Evolutionary conservation across 768 basidiomycete genomes (phyloP), one percentile per base, ranked within the genome.

Genomic region (Sutorius australiensis): DNA sequence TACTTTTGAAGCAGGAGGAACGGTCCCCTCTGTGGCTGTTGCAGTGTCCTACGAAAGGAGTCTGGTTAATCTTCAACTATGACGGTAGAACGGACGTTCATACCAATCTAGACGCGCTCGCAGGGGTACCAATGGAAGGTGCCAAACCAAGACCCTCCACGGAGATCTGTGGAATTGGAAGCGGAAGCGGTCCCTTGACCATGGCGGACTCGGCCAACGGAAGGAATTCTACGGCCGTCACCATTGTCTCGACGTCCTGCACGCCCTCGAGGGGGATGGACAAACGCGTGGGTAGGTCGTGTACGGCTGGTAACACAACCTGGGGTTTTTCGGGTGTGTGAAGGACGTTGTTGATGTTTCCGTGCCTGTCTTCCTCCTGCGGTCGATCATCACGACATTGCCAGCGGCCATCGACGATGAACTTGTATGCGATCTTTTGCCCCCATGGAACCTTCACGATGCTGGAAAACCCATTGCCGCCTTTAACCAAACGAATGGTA

Each of bases 361-460:
- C 89, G 19, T 72, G 69, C 9, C 67, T 65, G 61, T 91, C 88
- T 1, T 70, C 63, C 67, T 88, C 86, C 48, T 80, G 81, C 6
- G 84, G 82, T 51, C 76, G 75, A 54, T 76, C 75, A 33, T 77
- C 74, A 43, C 76, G 75, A 43, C 77, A 74, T 44, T 72, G 60
- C 89, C 87, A 92, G 54, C 68, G 61, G 33, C 83, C 84, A 64
- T 92, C 90, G 48, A 92, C 88, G 65, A 91, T 74, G 65, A 82
- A 92, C 70, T 92, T 92, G 80, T 87, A 92, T 7, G 73, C 62
- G 51, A 88, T 72, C 61, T 81, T 85, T 46, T 79, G 64, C 43
- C 75, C 80, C 80, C 80, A 89, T 1, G 86, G 84, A 30, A 90
- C 72, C 45, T 70, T 63, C 21, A 80, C 71, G 5, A 68, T 74